A percentile compares a stretch with the other conserved stretches of the same genome.
phyloP scores from a whole-genome alignment of 1,284 basidiomycete species.

The Naganishia sp. region DNA sequence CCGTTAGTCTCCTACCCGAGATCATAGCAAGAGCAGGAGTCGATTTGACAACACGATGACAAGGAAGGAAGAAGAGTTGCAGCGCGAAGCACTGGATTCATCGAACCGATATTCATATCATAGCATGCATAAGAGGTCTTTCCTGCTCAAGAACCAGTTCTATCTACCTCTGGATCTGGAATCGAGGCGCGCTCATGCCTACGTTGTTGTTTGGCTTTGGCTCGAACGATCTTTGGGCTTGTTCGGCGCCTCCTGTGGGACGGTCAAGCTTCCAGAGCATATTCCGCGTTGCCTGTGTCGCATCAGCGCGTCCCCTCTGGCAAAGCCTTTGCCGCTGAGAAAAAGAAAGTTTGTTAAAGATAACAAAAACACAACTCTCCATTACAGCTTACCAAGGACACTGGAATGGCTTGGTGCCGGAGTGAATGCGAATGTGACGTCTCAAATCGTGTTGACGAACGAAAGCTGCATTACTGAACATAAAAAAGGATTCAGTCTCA shows the following conservation, averaged over 20 bases:
- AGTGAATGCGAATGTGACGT: constrained; percentile 56
- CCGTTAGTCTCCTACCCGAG: constrained; percentile 11
- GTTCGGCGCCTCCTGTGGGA: neutral
- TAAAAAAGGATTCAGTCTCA: constrained; percentile 3
- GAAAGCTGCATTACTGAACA: constrained; percentile 50
- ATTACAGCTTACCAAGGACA: constrained; percentile 52
- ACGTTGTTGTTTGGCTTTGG: no score
- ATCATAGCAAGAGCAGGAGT: constrained; percentile 21
- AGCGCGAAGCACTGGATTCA: neutral
- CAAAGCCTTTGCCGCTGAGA: constrained; percentile 55
- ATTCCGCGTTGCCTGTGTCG: constrained; percentile 56
- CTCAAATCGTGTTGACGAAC: constrained; percentile 56
- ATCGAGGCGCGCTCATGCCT: no score
- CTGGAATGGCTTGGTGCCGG: constrained; percentile 54
- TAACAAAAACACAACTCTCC: neutral
- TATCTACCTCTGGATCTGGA: no score
- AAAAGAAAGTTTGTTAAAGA: neutral
- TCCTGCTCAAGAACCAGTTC: no score
- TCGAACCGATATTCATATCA: neutral
- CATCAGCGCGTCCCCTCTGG: constrained; percentile 55
- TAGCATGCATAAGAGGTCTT: no score
- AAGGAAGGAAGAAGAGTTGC: neutral
- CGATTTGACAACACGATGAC: neutral
- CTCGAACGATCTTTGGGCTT: no score
- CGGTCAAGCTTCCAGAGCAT: constrained; percentile 45